Percentiles rank a stretch among this genome's conserved stretches.
Conservation (phyloP, 768 basidiomycete genomes). For the Agrocybe praecox region DNA sequence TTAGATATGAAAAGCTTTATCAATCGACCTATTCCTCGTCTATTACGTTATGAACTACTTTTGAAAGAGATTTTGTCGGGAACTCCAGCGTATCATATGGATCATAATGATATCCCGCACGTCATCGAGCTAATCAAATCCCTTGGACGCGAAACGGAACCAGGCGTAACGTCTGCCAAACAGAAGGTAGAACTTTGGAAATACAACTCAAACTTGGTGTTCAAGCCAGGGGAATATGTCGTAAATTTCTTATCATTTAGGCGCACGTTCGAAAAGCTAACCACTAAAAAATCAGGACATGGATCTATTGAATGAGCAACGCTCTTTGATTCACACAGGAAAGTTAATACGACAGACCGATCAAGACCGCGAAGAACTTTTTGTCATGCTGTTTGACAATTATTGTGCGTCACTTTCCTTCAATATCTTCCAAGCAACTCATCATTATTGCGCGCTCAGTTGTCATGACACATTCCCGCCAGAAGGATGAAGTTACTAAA, state of each 20-base stretch:
- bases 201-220: constrained; percentile 75
- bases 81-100: constrained; percentile 74
- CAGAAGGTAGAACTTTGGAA: constrained; percentile 90
- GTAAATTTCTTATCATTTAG: constrained; percentile 30
- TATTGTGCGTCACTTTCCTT: constrained; percentile 61
- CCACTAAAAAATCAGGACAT: constrained; percentile 57
- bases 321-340: constrained; percentile 83
- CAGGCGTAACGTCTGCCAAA: constrained; percentile 82
- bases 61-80: constrained; percentile 81
- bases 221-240: constrained; percentile 76
- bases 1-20: constrained; percentile 93
- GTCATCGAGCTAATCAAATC: constrained; percentile 89
- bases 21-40: constrained; percentile 85
- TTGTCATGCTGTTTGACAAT: constrained; percentile 92
- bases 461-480: constrained; percentile 80
- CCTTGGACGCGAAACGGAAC: constrained; percentile 85
- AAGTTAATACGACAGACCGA: constrained; percentile 79
- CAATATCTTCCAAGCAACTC: constrained; percentile 5
- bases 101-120: constrained; percentile 77
- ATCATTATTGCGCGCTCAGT: constrained; percentile 45
- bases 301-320: constrained; percentile 83
- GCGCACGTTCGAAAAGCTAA: no score
- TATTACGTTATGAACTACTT: constrained; percentile 85
- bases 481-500: constrained; percentile 72
- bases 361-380: constrained; percentile 67